Conservation (phyloP, 306 rosid species). For the Prunus padus region DNA sequence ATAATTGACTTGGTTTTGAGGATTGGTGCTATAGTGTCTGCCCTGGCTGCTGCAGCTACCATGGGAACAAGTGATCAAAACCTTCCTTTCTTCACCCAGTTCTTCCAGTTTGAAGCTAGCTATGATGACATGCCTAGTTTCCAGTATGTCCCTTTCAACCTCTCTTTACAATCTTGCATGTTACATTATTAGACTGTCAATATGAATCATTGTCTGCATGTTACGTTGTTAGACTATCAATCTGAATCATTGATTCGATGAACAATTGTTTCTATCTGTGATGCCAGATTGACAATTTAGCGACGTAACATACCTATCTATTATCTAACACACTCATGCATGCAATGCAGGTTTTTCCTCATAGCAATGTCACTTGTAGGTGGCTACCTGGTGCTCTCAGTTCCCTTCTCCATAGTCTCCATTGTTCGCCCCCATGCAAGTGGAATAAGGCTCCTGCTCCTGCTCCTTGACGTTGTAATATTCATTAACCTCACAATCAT, state of each 20-base stretch:
- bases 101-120: constrained; percentile 87
- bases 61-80: constrained; percentile 77
- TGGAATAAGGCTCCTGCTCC: constrained; percentile 61
- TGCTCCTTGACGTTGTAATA: constrained; percentile 72
- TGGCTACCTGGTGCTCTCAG: constrained; percentile 82
- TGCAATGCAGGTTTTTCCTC: constrained; percentile 72
- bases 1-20: constrained; percentile 71
- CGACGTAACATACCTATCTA: not conserved
- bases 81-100: constrained; percentile 92
- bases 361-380: constrained; percentile 71
- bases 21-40: constrained; percentile 61
- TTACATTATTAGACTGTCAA: not conserved
- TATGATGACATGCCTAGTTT: constrained; percentile 70
- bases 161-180: not conserved
- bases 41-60: constrained; percentile 64
- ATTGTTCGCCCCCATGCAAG: constrained; percentile 71
- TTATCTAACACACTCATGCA: not conserved
- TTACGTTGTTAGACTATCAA: too few species aligned
- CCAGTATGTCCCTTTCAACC: constrained; percentile 45
- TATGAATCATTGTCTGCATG: not conserved
- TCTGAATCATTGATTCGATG: not conserved
- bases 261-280: too few species aligned
- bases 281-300: not conserved
- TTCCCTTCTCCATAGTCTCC: constrained; percentile 69
- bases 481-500: not conserved